Conservation (phyloP, 78 protist species). For the Trichosphaerium sp. region DNA sequence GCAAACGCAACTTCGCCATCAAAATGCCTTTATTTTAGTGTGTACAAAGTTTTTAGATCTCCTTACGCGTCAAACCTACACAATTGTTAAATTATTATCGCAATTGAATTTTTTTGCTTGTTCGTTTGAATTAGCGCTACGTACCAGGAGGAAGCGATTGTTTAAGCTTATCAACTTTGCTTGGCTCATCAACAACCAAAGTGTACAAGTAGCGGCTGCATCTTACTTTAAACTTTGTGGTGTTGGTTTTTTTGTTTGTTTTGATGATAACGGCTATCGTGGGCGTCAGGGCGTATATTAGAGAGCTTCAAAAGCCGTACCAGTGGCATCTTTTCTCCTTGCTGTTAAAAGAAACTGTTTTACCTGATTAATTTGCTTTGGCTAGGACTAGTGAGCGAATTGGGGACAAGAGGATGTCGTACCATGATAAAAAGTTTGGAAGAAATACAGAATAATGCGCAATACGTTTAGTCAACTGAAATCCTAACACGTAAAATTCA, state of each 20-base stretch:
- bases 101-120: too few relatives aligned
- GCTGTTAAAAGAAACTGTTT: constrained; percentile 85
- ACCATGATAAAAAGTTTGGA: not conserved
- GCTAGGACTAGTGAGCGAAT: constrained; percentile 53
- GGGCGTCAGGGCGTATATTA: not conserved
- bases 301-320: not conserved
- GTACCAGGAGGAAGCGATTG: constrained; percentile 83
- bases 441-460: not conserved
- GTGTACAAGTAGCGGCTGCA: constrained; percentile 89
- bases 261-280: constrained; percentile 71
- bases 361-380: constrained; percentile 85
- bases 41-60: too few relatives aligned
- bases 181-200: constrained; percentile 62
- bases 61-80: too few relatives aligned
- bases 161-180: constrained; percentile 83
- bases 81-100: too few relatives aligned
- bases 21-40: too few relatives aligned
- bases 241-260: constrained; percentile 49
- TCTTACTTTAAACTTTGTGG: constrained; percentile 95
- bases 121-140: too few relatives aligned
- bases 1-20: too few relatives aligned
- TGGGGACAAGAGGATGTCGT: not conserved
- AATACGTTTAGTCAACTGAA: too few relatives aligned
- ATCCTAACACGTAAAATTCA: too few relatives aligned
- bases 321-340: constrained; percentile 80